Base-by-base conservation (phyloP, 2,329 filamentous ascomycete species). In the Diaporthe helianthi region DNA sequence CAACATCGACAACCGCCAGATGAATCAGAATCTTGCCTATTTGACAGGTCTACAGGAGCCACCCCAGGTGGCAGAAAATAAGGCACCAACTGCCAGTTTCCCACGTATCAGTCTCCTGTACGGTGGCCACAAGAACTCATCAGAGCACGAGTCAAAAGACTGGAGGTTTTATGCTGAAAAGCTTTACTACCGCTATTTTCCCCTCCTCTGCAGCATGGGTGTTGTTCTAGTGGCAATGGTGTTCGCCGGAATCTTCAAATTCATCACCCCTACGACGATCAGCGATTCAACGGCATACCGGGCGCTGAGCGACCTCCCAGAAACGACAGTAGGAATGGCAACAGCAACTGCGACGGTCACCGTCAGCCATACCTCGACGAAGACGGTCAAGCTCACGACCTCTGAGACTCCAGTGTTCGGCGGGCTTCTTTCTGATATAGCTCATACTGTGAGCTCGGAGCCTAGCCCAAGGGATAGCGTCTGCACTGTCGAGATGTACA, bases 11-110 rank as follows among this genome's bases (percentile, higher is more conserved):
- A 80, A 83, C 33, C 79, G 84, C 60, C 84, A 86, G 75, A 83
- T 86, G 80, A 86, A 86, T 74, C 80, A 84, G 69, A 85, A 86
- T 71, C 75, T 86, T 26, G 83, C 84, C n/a, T 83, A 82, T 68
- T 75, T 86, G 47, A 85, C 84, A 9, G 80, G 80, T 4, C 73
- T 83, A 36, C 72, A 74, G 15, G 76, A 78, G 24, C 46, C 72
- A 36, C 8, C 19, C 24, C 55, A 52, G 6, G 49, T 55, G 6
- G 63, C 36, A 24, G 72, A 71, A 61, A 69, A 38, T 15, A 41
- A 54, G 26, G 13, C 13, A 5, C 13, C 36, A 38, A 12, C 13
- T 38, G 36, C 31, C 31, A 10, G 6, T 15, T 38, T 38, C 13
- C 4, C 36, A 15, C 36, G 69, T 19, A 36, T 58, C 22, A 66